Percentiles rank a stretch among this genome's conserved stretches.
These are phyloP conservation scores for Colletotrichum sp. DNA, from an alignment of 2,329 filamentous ascomycete genomes.

Conservation along the genomic window DNA sequence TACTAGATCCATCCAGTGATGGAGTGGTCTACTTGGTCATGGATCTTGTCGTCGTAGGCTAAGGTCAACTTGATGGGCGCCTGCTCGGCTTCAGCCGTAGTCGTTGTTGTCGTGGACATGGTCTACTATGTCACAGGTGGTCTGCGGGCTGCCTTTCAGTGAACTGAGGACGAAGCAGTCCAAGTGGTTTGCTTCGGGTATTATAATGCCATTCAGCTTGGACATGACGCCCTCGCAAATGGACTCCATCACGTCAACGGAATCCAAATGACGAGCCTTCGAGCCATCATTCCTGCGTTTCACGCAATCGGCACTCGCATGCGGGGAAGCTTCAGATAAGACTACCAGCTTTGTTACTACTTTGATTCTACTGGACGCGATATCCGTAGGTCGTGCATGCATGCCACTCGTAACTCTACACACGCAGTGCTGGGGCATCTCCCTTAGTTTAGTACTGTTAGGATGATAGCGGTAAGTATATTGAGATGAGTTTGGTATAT, in stretches of 20 bases:
- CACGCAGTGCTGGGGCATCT: no score
- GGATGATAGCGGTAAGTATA: neutral
- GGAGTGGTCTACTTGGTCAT: neutral
- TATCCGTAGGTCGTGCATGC: neutral
- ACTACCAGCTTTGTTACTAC: neutral
- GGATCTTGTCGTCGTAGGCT: slow-evolving; percentile 6
- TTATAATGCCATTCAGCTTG: no score
- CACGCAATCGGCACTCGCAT: neutral
- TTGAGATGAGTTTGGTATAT: accelerated
- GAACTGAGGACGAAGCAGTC: neutral
- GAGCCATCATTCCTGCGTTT: neutral
- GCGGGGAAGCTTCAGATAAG: neutral
- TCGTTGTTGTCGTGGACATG: slow-evolving; percentile 90
- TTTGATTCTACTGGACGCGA: neutral
- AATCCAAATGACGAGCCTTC: neutral
- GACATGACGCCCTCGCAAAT: neutral
- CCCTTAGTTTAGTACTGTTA: neutral
- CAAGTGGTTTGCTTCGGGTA: neutral
- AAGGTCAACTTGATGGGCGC: neutral
- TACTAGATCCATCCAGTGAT: neutral
- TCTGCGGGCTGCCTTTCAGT: accelerated
- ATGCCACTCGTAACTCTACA: neutral
- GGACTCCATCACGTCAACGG: neutral
- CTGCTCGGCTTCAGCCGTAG: slow-evolving; percentile 46
- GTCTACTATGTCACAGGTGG: slow-evolving; percentile 39